Conservation (phyloP, 305 asterid species). For the Fraxinus sp. region DNA sequence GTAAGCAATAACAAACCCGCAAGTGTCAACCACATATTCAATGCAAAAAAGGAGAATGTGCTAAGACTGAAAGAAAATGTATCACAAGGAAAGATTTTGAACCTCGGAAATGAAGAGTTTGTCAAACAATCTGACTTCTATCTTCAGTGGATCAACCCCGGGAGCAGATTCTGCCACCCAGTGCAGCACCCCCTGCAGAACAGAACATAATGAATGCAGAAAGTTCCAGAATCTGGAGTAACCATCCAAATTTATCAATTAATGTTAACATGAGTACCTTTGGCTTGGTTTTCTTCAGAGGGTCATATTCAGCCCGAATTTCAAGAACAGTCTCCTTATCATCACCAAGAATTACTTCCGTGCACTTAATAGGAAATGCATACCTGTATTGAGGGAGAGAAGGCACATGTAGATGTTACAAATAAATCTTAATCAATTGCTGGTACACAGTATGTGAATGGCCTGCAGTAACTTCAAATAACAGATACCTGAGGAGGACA, state of each 20-base stretch:
- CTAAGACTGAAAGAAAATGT: neutral
- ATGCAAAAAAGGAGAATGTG: neutral
- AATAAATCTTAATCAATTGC: conserved; percentile 6
- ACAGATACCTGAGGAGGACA: conserved; percentile 71
- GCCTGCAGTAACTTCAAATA: neutral
- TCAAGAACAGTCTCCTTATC: conserved; percentile 63
- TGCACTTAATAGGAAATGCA: conserved; percentile 91
- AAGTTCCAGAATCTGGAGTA: neutral
- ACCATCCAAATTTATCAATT: neutral
- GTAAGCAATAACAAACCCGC: conserved; percentile 18
- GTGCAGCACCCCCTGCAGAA: conserved; percentile 86
- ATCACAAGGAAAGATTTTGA: conserved; percentile 6
- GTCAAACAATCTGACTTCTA: conserved; percentile 84
- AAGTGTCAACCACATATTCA: neutral
- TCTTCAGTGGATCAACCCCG: conserved; percentile 69
- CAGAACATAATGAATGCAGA: conserved; percentile 17
- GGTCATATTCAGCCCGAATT: conserved; percentile 78
- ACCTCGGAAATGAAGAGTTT: conserved; percentile 91
- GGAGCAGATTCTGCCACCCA: conserved; percentile 84
- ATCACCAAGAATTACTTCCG: conserved; percentile 60
- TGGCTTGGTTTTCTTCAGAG: conserved; percentile 68
- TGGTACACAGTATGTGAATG: neutral
- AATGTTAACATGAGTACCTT: conserved; percentile 48
- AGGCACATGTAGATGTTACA: conserved; percentile 12
- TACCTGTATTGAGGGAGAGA: conserved; percentile 46